Percentiles rank a stretch among this genome's conserved stretches.
These are phyloP conservation scores for Herpetomonas samuelpessoai DNA, from an alignment of 208 protist species.

Conservation along the genomic window DNA sequence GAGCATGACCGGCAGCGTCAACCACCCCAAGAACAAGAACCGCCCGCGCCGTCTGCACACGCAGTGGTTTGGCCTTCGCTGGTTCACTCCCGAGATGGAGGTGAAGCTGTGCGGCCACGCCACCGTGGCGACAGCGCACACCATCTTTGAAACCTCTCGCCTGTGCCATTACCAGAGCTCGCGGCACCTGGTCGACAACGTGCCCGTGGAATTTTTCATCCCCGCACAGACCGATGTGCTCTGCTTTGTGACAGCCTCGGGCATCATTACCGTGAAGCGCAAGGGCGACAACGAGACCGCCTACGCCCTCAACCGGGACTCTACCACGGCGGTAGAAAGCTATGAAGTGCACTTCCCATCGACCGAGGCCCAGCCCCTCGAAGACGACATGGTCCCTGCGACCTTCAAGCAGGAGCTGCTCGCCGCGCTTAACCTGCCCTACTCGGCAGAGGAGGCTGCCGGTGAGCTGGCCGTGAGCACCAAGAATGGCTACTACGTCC, in stretches of 20 bases:
- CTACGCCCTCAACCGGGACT: constrained; percentile 10
- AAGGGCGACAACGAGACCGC: constrained; percentile 17
- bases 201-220: constrained; percentile 57
- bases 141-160: constrained; percentile 55
- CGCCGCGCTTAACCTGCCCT: constrained; percentile 36
- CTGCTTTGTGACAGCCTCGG: constrained; percentile 52
- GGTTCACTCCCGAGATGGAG: constrained; percentile 71
- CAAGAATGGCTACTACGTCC: constrained; percentile 37
- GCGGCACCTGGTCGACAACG: constrained; percentile 37
- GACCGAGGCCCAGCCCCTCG: constrained; percentile 29
- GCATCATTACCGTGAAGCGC: constrained; percentile 46
- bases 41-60: constrained; percentile 47
- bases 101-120: constrained; percentile 69
- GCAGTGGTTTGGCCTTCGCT: constrained; percentile 77
- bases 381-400: constrained; percentile 29
- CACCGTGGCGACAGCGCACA: constrained; percentile 71
- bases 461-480: constrained; percentile 38
- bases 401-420: constrained; percentile 22
- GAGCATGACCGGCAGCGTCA: constrained; percentile 15
- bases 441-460: constrained; percentile 27
- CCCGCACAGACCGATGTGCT: constrained; percentile 52
- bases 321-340: constrained; percentile 23
- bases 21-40: constrained; percentile 16
- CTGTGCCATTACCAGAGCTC: constrained; percentile 33
- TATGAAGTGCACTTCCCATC: constrained; percentile 71